Conservation (phyloP, 2,329 filamentous ascomycete genomes). For the Monosporascus sp. region DNA sequence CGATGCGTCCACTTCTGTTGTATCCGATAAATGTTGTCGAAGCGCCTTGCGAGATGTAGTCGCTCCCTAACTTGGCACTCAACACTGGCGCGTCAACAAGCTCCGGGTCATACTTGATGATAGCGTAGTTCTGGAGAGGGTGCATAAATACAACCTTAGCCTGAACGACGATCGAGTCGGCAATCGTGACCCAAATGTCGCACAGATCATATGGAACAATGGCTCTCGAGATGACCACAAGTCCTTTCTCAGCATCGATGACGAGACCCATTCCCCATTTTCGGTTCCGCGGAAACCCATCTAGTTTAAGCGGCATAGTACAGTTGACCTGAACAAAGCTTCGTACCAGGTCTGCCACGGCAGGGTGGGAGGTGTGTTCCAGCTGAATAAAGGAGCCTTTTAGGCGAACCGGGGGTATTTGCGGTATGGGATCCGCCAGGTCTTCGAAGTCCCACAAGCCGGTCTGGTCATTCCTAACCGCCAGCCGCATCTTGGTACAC, state of each 20-base stretch:
- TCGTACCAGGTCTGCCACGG: constrained; percentile 86
- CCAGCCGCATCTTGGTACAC: constrained; percentile 90
- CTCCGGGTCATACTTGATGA: constrained; percentile 88
- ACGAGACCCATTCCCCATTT: constrained; percentile 95
- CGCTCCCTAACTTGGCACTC: constrained; percentile 75
- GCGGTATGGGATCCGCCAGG: constrained; percentile 73
- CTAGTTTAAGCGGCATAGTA: constrained; percentile 90
- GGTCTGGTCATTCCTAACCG: constrained; percentile 80
- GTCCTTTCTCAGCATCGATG: constrained; percentile 92
- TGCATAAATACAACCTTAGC: constrained; percentile 95
- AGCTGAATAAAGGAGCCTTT: constrained; percentile 90
- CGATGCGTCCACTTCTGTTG: constrained; percentile 89
- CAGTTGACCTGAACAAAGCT: constrained; percentile 94
- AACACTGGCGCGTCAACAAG: constrained; percentile 92
- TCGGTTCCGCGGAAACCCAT: constrained; percentile 92
- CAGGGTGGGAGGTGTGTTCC: constrained; percentile 79
- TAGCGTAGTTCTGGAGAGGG: constrained; percentile 92
- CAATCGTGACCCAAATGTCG: constrained; percentile 93
- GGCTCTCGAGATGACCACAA: constrained; percentile 89
- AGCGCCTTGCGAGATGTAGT: constrained; percentile 84
- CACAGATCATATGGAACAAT: constrained; percentile 95
- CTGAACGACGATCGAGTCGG: constrained; percentile 90
- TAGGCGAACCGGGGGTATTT: constrained; percentile 63
- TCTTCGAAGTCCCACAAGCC: constrained; percentile 94
- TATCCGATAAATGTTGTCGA: constrained; percentile 97